Percentiles rank a stretch among this genome's conserved stretches.
These are phyloP conservation scores for Tritrichomonas foetus DNA, from an alignment of 208 protist genomes.

Conservation along the genomic window DNA sequence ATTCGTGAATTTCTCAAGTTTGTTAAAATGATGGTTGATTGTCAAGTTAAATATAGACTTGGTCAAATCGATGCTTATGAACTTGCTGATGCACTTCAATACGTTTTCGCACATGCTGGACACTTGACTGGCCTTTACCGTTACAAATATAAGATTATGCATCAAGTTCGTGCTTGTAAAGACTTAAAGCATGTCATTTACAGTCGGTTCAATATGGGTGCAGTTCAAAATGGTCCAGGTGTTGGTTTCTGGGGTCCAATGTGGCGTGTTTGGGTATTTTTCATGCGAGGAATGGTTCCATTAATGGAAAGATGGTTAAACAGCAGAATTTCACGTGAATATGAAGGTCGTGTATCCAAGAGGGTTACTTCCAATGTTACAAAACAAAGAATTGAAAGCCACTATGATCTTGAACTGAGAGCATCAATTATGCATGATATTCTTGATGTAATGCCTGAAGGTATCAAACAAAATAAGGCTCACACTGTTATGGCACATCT, in stretches of 20 bases:
- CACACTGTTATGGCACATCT: constrained; percentile 98
- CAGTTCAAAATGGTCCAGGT: constrained; percentile 91
- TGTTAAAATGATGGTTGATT: constrained; percentile 97
- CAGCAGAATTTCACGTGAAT: constrained; percentile 96
- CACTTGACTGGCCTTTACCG: constrained; percentile 98
- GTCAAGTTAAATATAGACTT: constrained; percentile 98
- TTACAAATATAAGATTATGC: constrained; percentile 99
- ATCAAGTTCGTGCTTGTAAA: constrained; percentile 95
- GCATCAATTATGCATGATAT: constrained; percentile 98
- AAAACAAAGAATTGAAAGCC: constrained; percentile 98
- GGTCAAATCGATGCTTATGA: constrained; percentile 97
- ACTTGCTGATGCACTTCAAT: constrained; percentile 98
- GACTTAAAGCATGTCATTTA: constrained; percentile 99
- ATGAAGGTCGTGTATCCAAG: constrained; percentile 92
- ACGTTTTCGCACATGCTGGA: constrained; percentile 97
- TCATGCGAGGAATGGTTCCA: constrained; percentile 97
- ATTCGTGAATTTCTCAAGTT: constrained; percentile 97
- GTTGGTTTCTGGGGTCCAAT: constrained; percentile 97
- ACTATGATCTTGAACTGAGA: constrained; percentile 99
- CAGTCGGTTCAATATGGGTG: constrained; percentile 96
- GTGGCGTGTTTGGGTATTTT: constrained; percentile 99
- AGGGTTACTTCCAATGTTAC: constrained; percentile 93
- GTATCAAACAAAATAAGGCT: constrained; percentile 87
- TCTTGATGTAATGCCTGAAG: constrained; percentile 99
- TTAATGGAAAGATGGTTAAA: constrained; percentile 98